These are phyloP conservation scores for Colletotrichum orchidophilum DNA, from an alignment of 2,329 filamentous ascomycete species.

Conservation along the genomic window DNA sequence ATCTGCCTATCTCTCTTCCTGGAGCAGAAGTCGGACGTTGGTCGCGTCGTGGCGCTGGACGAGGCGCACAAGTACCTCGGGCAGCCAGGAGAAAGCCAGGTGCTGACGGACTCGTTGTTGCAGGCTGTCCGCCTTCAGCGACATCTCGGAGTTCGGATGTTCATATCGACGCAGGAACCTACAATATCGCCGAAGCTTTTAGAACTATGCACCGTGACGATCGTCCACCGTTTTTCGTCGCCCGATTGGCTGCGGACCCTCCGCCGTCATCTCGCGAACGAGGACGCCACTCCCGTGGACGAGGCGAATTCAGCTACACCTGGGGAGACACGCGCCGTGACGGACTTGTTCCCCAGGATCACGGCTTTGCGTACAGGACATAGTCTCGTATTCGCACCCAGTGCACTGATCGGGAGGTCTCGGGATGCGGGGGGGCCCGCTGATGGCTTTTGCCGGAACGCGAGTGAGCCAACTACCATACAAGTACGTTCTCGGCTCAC, in stretches of 20 bases:
- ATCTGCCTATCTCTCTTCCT: conserved; percentile 75
- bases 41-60: conserved; percentile 75
- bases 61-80: conserved; percentile 84
- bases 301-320: background rate
- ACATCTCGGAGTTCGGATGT: conserved; percentile 71
- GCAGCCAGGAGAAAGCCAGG: conserved; percentile 60
- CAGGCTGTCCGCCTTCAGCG: conserved; percentile 75
- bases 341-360: conserved; percentile 53
- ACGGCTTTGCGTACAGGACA: conserved; percentile 54
- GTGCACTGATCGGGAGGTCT: conserved; percentile 41
- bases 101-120: conserved; percentile 70
- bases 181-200: conserved; percentile 74
- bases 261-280: conserved; percentile 42
- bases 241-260: conserved; percentile 45
- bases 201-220: conserved; percentile 75
- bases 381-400: conserved; percentile 57
- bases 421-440: no score
- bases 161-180: conserved; percentile 83
- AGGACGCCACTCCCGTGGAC: conserved; percentile 32
- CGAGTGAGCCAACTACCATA: conserved; percentile 32
- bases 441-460: no score
- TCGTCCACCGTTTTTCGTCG: conserved; percentile 75
- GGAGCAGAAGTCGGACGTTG: conserved; percentile 57
- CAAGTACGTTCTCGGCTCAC: conserved; percentile 53
- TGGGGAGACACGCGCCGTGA: conserved; percentile 5